Evolutionary conservation across 768 basidiomycete genomes (phyloP).

Genomic region (Termitomyces sp.): DNA sequence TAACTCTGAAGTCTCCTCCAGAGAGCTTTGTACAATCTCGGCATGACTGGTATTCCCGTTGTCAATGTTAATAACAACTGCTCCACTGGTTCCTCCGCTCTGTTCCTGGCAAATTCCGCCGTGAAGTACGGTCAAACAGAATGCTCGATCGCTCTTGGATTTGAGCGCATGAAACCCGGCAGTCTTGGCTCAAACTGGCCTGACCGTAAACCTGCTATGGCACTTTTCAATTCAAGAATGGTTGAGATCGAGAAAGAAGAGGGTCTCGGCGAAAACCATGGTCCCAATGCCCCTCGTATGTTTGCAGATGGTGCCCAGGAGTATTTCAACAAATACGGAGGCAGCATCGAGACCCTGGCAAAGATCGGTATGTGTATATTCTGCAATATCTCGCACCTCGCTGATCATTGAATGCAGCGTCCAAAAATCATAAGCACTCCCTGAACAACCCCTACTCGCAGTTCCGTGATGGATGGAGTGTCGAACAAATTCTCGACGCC

Average conservation of each 20-base stretch:
- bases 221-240: slow-evolving; percentile 36
- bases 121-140: slow-evolving; percentile 67
- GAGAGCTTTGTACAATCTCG: slow-evolving; percentile 78
- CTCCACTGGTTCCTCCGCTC: slow-evolving; percentile 74
- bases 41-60: slow-evolving; percentile 79
- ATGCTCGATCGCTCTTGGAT: slow-evolving; percentile 79
- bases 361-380: slow-evolving; percentile 54
- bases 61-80: slow-evolving; percentile 88
- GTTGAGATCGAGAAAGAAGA: slow-evolving; percentile 43
- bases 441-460: slow-evolving; percentile 83
- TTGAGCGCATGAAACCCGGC: slow-evolving; percentile 80
- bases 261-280: slow-evolving; percentile 52
- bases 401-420: slow-evolving; percentile 35
- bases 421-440: slow-evolving; percentile 82
- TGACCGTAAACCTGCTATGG: slow-evolving; percentile 43
- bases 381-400: background rate
- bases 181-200: slow-evolving; percentile 64
- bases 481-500: slow-evolving; percentile 61
- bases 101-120: slow-evolving; percentile 66
- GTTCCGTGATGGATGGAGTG: slow-evolving; percentile 74
- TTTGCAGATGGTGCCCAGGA: slow-evolving; percentile 75
- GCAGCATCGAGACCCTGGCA: slow-evolving; percentile 59
- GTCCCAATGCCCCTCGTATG: slow-evolving; percentile 66
- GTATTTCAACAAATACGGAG: slow-evolving; percentile 73
- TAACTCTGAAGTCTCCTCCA: slow-evolving; percentile 20